Evolutionary conservation across 2,329 filamentous ascomycete genomes (phyloP).

Genomic region (Pseudogymnoascus sp.): DNA sequence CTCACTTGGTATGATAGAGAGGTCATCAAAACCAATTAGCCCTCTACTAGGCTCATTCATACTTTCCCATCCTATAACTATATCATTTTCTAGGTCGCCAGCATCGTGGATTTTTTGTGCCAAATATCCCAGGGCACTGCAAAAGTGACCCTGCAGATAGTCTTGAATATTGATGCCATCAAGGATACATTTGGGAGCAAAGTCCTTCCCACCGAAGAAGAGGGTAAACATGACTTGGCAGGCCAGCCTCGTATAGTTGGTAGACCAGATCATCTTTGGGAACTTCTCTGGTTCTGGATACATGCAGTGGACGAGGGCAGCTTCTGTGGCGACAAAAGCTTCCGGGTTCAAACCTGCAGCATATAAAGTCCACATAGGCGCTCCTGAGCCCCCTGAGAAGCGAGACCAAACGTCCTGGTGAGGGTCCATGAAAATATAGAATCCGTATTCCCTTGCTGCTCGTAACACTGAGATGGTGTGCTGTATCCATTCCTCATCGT

Average conservation of each 20-base stretch:
- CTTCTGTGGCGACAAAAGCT: constrained; percentile 77
- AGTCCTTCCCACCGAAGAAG: constrained; percentile 85
- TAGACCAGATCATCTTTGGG: constrained; percentile 99
- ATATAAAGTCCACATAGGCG: constrained; percentile 96
- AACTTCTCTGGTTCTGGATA: constrained; percentile 77
- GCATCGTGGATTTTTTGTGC: constrained; percentile 81
- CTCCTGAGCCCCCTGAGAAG: constrained; percentile 87
- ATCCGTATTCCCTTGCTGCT: constrained; percentile 79
- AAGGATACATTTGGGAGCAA: constrained; percentile 92
- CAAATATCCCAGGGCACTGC: constrained; percentile 70
- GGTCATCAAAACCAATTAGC: constrained; percentile 72
- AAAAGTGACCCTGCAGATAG: constrained; percentile 80
- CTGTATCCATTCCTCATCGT: constrained; percentile 88
- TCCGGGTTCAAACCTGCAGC: constrained; percentile 85
- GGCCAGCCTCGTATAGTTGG: constrained; percentile 84
- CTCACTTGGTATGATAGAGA: constrained; percentile 73
- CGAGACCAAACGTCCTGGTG: constrained; percentile 99
- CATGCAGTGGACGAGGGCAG: constrained; percentile 90
- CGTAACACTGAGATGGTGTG: constrained; percentile 82
- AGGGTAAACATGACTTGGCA: constrained; percentile 88
- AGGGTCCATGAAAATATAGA: constrained; percentile 97
- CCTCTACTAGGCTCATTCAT: constrained; percentile 93
- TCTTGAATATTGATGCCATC: constrained; percentile 95
- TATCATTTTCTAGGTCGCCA: constrained; percentile 75
- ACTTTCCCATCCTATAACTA: constrained; percentile 92